phyloP scores from a whole-genome alignment of 768 basidiomycete genomes.

The Agaricus blazei region DNA sequence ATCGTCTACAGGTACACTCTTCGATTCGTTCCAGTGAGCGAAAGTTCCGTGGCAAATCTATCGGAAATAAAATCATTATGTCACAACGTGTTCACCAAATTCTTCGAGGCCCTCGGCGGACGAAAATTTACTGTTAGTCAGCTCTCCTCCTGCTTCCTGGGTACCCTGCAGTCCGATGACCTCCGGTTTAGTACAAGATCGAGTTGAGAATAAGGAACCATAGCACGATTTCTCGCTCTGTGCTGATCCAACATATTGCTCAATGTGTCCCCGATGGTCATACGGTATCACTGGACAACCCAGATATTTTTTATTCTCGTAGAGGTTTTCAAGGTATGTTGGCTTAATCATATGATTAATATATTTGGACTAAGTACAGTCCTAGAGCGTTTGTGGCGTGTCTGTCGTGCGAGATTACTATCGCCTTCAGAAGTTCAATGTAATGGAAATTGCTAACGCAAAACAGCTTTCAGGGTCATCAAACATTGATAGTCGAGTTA shows the following conservation, averaged over 20 bases:
- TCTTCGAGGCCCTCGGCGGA: slow-evolving; percentile 42
- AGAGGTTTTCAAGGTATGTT: slow-evolving; percentile 73
- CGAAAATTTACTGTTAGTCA: slow-evolving; percentile 40
- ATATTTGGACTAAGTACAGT: neutral
- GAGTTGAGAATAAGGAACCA: slow-evolving; percentile 76
- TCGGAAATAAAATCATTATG: slow-evolving; percentile 66
- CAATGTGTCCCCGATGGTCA: slow-evolving; percentile 65
- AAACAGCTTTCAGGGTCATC: slow-evolving; percentile 24
- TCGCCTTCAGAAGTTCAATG: slow-evolving; percentile 69
- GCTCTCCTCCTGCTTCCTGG: slow-evolving; percentile 9
- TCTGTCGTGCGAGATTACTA: slow-evolving; percentile 74
- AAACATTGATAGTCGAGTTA: neutral
- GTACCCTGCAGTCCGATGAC: neutral
- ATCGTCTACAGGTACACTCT: slow-evolving; percentile 50
- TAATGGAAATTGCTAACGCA: slow-evolving; percentile 61
- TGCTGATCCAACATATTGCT: slow-evolving; percentile 63
- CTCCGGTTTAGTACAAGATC: slow-evolving; percentile 68
- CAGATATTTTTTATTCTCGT: slow-evolving; percentile 70
- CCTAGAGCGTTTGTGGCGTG: slow-evolving; percentile 69
- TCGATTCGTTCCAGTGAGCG: slow-evolving; percentile 67
- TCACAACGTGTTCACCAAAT: slow-evolving; percentile 43
- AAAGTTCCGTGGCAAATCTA: slow-evolving; percentile 60
- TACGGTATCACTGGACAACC: slow-evolving; percentile 61
- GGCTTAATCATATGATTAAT: neutral
- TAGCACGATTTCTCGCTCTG: slow-evolving; percentile 54